Percentiles rank a stretch among this genome's conserved stretches.
Evolutionary conservation across 176 grass and related monocot species (phyloP).

Genomic region (Microstegium vimineum): DNA sequence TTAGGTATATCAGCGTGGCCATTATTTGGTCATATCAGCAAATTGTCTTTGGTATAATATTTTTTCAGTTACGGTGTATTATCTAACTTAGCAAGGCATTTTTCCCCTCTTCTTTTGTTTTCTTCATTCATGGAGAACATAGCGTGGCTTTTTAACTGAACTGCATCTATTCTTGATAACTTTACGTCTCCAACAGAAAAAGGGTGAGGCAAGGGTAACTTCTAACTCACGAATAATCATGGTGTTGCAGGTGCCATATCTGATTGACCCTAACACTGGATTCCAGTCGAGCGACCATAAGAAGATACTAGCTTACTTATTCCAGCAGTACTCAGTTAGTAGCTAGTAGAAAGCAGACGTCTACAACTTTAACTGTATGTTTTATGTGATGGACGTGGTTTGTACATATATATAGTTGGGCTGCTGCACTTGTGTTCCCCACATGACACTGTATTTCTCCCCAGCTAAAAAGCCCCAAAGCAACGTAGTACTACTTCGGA

Average conservation of each 20-base stretch:
- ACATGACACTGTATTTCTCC: neutral
- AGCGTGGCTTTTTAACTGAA: neutral
- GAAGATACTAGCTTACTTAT: constrained; percentile 70
- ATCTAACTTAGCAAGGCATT: neutral
- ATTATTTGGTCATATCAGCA: neutral
- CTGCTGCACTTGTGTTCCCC: neutral
- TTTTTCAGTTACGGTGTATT: neutral
- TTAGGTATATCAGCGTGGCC: neutral
- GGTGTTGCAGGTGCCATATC: constrained; percentile 69
- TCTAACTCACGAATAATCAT: neutral
- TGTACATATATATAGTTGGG: neutral
- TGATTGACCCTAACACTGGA: constrained; percentile 69
- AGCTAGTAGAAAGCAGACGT: constrained; percentile 7
- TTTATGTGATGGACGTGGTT: neutral
- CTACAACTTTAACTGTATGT: neutral
- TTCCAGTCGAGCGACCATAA: constrained; percentile 69
- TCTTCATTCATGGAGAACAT: neutral
- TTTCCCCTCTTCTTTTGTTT: neutral
- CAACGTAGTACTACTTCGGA: too few species aligned
- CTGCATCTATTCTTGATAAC: neutral
- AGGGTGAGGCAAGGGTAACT: neutral
- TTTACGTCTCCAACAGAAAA: neutral
- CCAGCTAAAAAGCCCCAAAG: neutral
- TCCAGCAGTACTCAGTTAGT: constrained; percentile 48
- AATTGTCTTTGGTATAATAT: neutral